Evolutionary conservation across 1,139 yeast genomes (phyloP), one percentile per base, ranked within the genome.

Genomic region (Fermentozyma sake): DNA sequence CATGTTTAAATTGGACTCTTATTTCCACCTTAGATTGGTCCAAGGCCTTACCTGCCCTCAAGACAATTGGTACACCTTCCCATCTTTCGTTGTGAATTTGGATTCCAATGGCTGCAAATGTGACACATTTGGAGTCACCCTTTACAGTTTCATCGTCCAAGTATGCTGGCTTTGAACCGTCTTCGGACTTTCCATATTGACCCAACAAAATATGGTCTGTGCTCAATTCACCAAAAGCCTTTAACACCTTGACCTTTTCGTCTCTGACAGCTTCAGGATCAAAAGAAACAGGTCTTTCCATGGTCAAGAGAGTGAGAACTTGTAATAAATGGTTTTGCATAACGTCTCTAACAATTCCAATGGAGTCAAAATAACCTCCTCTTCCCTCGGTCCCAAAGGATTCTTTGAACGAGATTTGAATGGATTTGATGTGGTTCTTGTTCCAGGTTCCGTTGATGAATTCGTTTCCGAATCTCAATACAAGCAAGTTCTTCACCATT

Each of bases 321-420:
- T 91, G 99, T 49, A 91, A 69, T 50, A 91, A 63, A 61, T 91
- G 99, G 70, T 91, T 91, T 66, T 91, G 99, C 87, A 93, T 89
- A 30, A 91, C 97, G 53, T 91, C 99, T 60, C 99, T 79, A 42
- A 91, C 85, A 50, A 91, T 91, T 34, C 99, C 99, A 50, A 89
- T 86, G 35, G 72, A 69, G 60, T 93, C 97, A 52, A 93, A 91
- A 66, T 91, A 91, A 20, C 98, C 98, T 42, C 98, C 98, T 52
- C 99, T 79, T 35, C 98, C 98, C 61, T 91, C 96, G 24, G 98
- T 91, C 34, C 98, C 98, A 48, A 93, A 89, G 8, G 91, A 83
- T 62, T 91, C 99, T 64, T 93, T 93, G 68, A 91, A 89, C 13
- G 91, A 73, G 42, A 91, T 78, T 61, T 89, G 96, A 38, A 91